A percentile compares a stretch with the other conserved stretches of the same genome.
These are phyloP conservation scores for Colletotrichum spaethianum DNA, from an alignment of 2,329 filamentous ascomycete species.

Conservation along the genomic window DNA sequence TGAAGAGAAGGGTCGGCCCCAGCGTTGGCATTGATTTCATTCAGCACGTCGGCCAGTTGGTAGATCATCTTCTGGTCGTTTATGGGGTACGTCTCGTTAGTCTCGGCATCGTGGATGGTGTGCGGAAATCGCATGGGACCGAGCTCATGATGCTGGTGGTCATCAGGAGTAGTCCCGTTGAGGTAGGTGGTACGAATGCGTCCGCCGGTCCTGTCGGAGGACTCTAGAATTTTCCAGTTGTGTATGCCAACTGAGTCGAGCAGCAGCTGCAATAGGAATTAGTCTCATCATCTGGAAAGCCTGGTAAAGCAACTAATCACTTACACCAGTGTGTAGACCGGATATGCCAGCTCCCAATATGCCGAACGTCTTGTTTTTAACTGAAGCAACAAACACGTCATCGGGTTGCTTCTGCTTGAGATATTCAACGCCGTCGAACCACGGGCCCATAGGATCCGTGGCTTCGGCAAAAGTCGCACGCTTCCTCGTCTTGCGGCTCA, in stretches of 20 bases:
- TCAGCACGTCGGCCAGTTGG: slow-evolving; percentile 57
- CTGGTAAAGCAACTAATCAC: slow-evolving; percentile 1
- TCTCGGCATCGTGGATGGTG: slow-evolving; percentile 55
- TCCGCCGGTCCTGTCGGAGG: slow-evolving; percentile 56
- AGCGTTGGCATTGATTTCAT: slow-evolving; percentile 56
- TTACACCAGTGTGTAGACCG: slow-evolving; percentile 48
- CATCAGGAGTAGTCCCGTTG: slow-evolving; percentile 50
- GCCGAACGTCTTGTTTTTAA: slow-evolving; percentile 46
- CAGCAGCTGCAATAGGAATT: slow-evolving; percentile 46
- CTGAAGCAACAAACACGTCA: slow-evolving; percentile 42
- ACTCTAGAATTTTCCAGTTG: slow-evolving; percentile 61
- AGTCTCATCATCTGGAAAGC: background rate
- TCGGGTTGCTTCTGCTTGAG: slow-evolving; percentile 46
- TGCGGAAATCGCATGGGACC: slow-evolving; percentile 61
- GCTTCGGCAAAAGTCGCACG: slow-evolving; percentile 40
- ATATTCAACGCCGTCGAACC: slow-evolving; percentile 47
- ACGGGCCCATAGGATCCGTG: slow-evolving; percentile 42
- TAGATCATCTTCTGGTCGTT: slow-evolving; percentile 60
- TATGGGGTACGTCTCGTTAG: slow-evolving; percentile 57
- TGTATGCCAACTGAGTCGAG: slow-evolving; percentile 60
- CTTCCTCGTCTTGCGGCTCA: slow-evolving; percentile 32
- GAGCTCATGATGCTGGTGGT: slow-evolving; percentile 54
- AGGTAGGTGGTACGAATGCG: slow-evolving; percentile 60
- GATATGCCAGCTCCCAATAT: slow-evolving; percentile 58
- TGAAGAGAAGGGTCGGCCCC: slow-evolving; percentile 47